phyloP scores from a whole-genome alignment of 495 filamentous ascomycete species.

The Neurospora tetraspora region DNA sequence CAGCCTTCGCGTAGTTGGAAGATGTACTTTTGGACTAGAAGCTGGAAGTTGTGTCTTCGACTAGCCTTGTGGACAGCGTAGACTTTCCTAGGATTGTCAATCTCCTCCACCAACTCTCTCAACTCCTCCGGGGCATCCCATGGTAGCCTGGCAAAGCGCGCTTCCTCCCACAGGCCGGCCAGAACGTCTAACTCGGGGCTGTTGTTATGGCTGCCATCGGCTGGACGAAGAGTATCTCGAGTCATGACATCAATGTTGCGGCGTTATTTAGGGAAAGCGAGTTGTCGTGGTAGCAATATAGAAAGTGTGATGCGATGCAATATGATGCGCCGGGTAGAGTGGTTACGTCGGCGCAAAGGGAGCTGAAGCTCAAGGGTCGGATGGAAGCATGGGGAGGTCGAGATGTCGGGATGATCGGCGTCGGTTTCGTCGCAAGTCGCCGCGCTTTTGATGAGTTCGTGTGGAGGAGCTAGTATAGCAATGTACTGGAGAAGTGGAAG shows the following conservation, averaged over 20 bases:
- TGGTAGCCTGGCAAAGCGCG: constrained; percentile 40
- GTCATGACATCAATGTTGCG: constrained; percentile 40
- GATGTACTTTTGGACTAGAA: constrained; percentile 56
- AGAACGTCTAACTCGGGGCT: constrained; percentile 26
- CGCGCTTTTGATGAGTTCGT: background rate
- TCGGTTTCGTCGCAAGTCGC: background rate
- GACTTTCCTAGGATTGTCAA: constrained; percentile 43
- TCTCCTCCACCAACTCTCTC: constrained; percentile 35
- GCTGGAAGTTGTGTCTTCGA: constrained; percentile 42
- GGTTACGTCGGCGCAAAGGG: background rate
- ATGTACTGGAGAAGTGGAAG: background rate
- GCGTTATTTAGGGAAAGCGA: background rate
- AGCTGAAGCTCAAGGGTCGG: background rate
- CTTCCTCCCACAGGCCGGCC: constrained; percentile 41
- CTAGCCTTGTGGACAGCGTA: constrained; percentile 42
- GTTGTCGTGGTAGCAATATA: background rate
- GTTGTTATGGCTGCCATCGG: constrained; percentile 15
- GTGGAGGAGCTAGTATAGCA: background rate
- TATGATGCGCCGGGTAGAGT: background rate
- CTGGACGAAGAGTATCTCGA: constrained; percentile 34
- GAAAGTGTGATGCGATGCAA: background rate
- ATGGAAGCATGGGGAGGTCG: background rate
- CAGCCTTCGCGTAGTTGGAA: constrained; percentile 79
- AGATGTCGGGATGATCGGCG: background rate
- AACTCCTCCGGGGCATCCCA: constrained; percentile 42